A percentile compares a stretch with the other conserved stretches of the same genome.
These are phyloP conservation scores for Cercophora newfieldiana DNA, from an alignment of 495 filamentous ascomycete genomes.

Conservation along the genomic window DNA sequence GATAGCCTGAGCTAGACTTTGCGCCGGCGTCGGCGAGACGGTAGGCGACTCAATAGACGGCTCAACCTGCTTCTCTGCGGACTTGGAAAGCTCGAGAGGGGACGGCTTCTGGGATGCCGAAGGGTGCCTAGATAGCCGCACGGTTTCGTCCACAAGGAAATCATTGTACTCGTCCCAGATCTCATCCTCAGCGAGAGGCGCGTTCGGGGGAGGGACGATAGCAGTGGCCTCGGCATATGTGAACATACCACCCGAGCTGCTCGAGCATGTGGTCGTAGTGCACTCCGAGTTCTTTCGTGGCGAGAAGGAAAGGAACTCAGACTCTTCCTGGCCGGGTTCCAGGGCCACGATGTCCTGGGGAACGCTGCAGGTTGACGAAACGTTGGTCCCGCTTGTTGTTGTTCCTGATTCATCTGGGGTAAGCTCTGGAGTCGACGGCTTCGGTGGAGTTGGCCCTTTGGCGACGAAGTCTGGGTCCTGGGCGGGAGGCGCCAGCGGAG, in stretches of 20 bases:
- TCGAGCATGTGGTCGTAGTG: conserved; percentile 57
- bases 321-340: conserved; percentile 18
- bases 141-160: conserved; percentile 64
- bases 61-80: conserved; percentile 15
- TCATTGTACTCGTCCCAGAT: conserved; percentile 96
- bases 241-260: conserved; percentile 61
- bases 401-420: conserved; percentile 29
- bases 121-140: conserved; percentile 51
- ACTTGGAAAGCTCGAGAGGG: conserved; percentile 40
- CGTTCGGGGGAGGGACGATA: conserved; percentile 57
- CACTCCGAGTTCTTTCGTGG: conserved; percentile 68
- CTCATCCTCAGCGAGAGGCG: conserved; percentile 74
- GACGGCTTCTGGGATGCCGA: conserved; percentile 48
- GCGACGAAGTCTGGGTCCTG: conserved; percentile 46
- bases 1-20: conserved; percentile 36
- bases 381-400: conserved; percentile 17
- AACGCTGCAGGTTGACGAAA: conserved; percentile 28
- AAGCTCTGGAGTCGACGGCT: conserved; percentile 40
- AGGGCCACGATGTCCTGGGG: conserved; percentile 22
- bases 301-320: conserved; percentile 72
- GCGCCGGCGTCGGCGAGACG: conserved; percentile 29
- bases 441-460: conserved; percentile 48
- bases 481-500: conserved; percentile 15
- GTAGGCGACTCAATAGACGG: conserved; percentile 46
- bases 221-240: conserved; percentile 59